Evolutionary conservation across 2,329 filamentous ascomycete species (phyloP).

Genomic region (Clathrospora elynae): DNA sequence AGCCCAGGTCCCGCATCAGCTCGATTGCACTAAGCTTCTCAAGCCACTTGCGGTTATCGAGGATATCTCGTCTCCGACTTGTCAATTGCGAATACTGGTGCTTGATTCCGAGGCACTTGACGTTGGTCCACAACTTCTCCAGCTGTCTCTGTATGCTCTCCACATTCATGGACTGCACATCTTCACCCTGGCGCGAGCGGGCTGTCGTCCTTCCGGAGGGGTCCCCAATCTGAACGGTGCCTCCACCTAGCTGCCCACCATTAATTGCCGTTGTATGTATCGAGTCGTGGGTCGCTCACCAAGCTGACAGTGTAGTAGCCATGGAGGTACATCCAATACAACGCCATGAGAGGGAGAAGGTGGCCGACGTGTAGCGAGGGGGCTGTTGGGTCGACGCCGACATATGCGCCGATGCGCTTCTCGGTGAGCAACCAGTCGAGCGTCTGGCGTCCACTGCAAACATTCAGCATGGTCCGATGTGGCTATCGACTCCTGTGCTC

Average conservation of each 20-base stretch:
- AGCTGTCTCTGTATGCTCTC: constrained; percentile 72
- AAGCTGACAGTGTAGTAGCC: constrained; percentile 71
- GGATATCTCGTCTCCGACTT: constrained; percentile 69
- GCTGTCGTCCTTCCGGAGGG: constrained; percentile 71
- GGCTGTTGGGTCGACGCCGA: constrained; percentile 82
- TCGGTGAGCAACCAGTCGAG: constrained; percentile 68
- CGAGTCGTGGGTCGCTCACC: constrained; percentile 41
- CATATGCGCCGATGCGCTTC: constrained; percentile 74
- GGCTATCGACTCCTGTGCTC: constrained; percentile 36
- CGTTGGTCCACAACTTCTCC: constrained; percentile 74
- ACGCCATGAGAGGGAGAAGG: constrained; percentile 77
- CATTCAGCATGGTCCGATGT: constrained; percentile 17
- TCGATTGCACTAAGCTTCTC: constrained; percentile 73
- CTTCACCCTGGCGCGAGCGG: constrained; percentile 59
- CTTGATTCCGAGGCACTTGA: constrained; percentile 67
- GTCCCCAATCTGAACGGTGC: constrained; percentile 79
- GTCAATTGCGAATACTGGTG: constrained; percentile 68
- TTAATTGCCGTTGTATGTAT: constrained; percentile 27
- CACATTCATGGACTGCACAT: constrained; percentile 66
- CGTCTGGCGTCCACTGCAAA: constrained; percentile 52
- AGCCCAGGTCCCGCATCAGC: constrained; percentile 74
- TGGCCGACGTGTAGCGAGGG: constrained; percentile 81
- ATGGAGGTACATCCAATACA: constrained; percentile 83
- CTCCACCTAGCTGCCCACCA: constrained; percentile 63
- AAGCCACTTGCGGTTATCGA: constrained; percentile 88